phyloP scores from a whole-genome alignment of 2,329 filamentous ascomycete species.

The Penicillium sp. region DNA sequence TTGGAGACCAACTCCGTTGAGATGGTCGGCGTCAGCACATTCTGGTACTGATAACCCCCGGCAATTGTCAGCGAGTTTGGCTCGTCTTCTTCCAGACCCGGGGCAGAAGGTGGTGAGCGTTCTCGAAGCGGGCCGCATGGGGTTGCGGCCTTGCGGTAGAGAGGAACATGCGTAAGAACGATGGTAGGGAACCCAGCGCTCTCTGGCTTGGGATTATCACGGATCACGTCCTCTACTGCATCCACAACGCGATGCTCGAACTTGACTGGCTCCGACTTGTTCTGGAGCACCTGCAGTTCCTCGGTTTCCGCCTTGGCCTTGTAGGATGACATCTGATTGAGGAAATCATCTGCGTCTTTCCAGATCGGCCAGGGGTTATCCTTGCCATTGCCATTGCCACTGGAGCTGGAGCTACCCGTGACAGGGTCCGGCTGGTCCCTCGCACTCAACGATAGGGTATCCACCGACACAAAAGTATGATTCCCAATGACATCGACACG shows the following conservation, averaged over 20 bases:
- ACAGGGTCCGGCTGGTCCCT: conserved; percentile 52
- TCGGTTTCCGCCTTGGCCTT: conserved; percentile 66
- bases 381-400: conserved; percentile 37
- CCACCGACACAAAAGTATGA: conserved; percentile 89
- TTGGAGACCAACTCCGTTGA: conserved; percentile 71
- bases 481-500: conserved; percentile 88
- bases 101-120: conserved; percentile 67
- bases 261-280: conserved; percentile 52
- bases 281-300: conserved; percentile 63
- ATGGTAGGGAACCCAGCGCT: conserved; percentile 73
- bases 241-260: conserved; percentile 60
- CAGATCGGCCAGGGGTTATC: conserved; percentile 62
- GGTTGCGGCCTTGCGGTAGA: conserved; percentile 76
- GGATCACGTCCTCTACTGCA: conserved; percentile 43
- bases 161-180: conserved; percentile 82
- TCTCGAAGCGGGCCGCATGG: conserved; percentile 86
- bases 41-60: conserved; percentile 92
- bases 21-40: conserved; percentile 74
- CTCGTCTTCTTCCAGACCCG: conserved; percentile 56
- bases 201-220: conserved; percentile 19
- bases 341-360: conserved; percentile 69
- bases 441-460: conserved; percentile 82
- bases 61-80: conserved; percentile 73
- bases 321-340: conserved; percentile 59
- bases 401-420: conserved; percentile 47